These are phyloP conservation scores for Tritrichomonas musculus DNA, from an alignment of 208 protist species.

Conservation along the genomic window DNA sequence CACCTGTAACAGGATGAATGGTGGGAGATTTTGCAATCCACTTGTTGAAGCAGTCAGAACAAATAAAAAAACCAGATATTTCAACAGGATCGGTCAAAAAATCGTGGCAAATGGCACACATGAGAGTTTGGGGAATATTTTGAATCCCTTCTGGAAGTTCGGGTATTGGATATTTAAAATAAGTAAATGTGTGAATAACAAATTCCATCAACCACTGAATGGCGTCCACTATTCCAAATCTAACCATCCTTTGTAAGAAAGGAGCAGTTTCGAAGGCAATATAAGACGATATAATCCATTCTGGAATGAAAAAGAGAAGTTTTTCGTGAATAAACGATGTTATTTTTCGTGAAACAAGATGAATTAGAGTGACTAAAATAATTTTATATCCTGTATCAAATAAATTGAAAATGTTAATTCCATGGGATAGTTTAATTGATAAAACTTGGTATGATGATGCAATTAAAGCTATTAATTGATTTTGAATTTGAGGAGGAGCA, in stretches of 20 bases:
- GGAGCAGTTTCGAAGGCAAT: too few relatives aligned
- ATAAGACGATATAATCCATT: too few relatives aligned
- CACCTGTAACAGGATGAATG: neutral
- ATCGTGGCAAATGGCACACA: neutral
- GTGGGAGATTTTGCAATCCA: neutral
- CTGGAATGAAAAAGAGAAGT: too few relatives aligned
- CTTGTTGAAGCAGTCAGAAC: neutral
- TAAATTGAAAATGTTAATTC: neutral
- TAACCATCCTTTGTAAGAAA: too few relatives aligned
- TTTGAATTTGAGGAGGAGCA: too few relatives aligned
- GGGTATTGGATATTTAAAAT: neutral
- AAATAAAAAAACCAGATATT: neutral
- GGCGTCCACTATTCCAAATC: neutral
- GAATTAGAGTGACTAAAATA: neutral
- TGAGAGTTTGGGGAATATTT: neutral
- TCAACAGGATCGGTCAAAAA: neutral
- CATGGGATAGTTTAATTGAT: neutral
- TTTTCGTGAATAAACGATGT: neutral
- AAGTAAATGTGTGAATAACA: neutral
- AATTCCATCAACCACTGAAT: neutral
- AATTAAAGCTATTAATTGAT: neutral
- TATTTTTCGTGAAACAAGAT: neutral
- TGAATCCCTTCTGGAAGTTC: neutral
- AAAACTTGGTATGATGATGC: neutral
- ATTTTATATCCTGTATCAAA: neutral